Evolutionary conservation across 441 rosid species (phyloP).

Genomic region (Euphorbia celastroides): DNA sequence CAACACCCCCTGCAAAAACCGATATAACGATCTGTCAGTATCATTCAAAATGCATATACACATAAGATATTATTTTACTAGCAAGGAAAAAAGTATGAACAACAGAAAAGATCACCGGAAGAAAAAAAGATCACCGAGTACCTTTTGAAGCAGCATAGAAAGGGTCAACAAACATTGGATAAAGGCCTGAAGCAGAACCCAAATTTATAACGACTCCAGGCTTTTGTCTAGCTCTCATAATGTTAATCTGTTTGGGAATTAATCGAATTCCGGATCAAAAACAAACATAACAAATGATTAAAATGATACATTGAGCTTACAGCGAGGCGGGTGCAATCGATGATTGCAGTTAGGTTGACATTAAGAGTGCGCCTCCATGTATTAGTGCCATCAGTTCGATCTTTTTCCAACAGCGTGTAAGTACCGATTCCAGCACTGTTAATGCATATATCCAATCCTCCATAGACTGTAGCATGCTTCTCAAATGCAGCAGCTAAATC

Average conservation of each 20-base stretch:
- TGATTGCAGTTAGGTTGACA: constrained; percentile 59
- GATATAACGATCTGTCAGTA: not conserved
- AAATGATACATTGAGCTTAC: constrained; percentile 35
- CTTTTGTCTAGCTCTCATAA: constrained; percentile 65
- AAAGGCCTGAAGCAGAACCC: constrained; percentile 90
- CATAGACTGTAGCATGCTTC: constrained; percentile 77
- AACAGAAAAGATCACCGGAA: not conserved
- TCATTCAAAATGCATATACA: not conserved
- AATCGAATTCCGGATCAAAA: not conserved
- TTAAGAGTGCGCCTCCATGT: constrained; percentile 65
- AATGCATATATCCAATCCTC: constrained; percentile 87
- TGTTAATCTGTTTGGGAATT: constrained; percentile 47
- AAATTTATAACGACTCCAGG: constrained; percentile 91
- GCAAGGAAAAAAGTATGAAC: not conserved
- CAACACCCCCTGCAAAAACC: constrained; percentile 56
- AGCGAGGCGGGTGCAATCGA: constrained; percentile 78
- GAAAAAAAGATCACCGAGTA: constrained; percentile 21
- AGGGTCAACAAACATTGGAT: constrained; percentile 62
- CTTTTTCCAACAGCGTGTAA: constrained; percentile 42
- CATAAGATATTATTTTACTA: not conserved
- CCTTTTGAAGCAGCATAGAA: constrained; percentile 84
- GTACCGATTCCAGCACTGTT: constrained; percentile 60
- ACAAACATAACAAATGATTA: not conserved
- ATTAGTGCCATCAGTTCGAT: constrained; percentile 63
- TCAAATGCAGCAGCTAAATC: constrained; percentile 66